Base-by-base conservation (phyloP, 257 asterid species). In the Oldenlandia corymbosa region DNA sequence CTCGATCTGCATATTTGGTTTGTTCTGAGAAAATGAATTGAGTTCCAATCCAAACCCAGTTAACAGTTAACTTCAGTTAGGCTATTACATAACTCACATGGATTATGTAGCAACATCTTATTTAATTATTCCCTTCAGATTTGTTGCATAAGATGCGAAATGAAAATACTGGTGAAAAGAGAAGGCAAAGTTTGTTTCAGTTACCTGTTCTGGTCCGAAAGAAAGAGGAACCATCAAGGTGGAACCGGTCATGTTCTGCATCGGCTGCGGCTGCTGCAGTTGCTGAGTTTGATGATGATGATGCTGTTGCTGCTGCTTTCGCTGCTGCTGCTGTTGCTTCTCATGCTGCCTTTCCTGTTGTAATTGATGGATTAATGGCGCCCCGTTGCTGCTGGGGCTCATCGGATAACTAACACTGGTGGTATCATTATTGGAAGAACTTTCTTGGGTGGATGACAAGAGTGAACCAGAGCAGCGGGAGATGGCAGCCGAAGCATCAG, bases 341-440 rank as follows among this genome's bases (percentile, higher is more conserved):
- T 88, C 96, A 11, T 76, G 84, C 36, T 75, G 81, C 68, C 93
- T 72, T 57, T 88, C 96, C 45, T 76, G 81, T 58, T 80, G 84
- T 72, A 83, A 50, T 41, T 89, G 93, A 32, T 86, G 85, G 3
- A 91, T 73, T 60, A 86, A 48, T 7, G 90, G 86, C 10, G 75
- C 75, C 9, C 83, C 36, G 17, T 32, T 73, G 24, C 49, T 36
- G 32, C 49, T 36, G 32, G 80, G 55, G n/a, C 57, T 71, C 37
- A 69, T 32, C 39, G 58, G 73, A 70, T 78, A 73, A 37, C 56
- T 37, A n/a, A 46, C 71, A 23, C 48, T 68, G 14, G 64, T n/a
- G n/a, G n/a, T n/a, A n/a, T n/a, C 28, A 14, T 68, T 76, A n/a
- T 43, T 66, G 23, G 14, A 45, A 45, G 50, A 16, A 45, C 18